These are phyloP conservation scores for Phytophthora cajani DNA, from an alignment of 352 stramenopile species.

Conservation along the genomic window DNA sequence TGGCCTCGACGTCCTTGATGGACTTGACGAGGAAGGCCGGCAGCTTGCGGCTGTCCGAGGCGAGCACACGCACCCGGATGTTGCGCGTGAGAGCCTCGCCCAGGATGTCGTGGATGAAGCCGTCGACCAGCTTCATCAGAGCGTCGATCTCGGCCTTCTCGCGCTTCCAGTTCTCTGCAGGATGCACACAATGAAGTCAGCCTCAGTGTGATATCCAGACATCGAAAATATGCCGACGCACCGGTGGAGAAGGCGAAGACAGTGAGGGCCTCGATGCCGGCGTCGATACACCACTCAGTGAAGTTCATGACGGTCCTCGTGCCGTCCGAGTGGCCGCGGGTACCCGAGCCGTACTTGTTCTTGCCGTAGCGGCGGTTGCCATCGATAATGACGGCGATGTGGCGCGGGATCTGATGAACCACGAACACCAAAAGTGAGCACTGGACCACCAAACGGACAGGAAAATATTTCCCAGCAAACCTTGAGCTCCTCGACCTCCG, in stretches of 20 bases:
- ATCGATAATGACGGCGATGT: slow-evolving; percentile 97
- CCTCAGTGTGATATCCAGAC: not conserved
- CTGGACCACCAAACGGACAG: slow-evolving; percentile 8
- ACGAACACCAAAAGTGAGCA: slow-evolving; percentile 8
- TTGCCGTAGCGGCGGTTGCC: slow-evolving; percentile 96
- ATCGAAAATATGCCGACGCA: slow-evolving; percentile 21
- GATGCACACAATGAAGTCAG: slow-evolving; percentile 5
- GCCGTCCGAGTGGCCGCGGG: slow-evolving; percentile 94
- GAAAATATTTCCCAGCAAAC: slow-evolving; percentile 9
- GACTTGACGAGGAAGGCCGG: slow-evolving; percentile 62
- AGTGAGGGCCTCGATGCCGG: slow-evolving; percentile 90
- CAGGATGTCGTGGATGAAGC: slow-evolving; percentile 93
- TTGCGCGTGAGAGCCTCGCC: slow-evolving; percentile 89
- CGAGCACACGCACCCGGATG: slow-evolving; percentile 90
- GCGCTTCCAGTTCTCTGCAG: slow-evolving; percentile 94
- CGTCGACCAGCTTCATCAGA: slow-evolving; percentile 95
- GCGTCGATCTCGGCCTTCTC: slow-evolving; percentile 86
- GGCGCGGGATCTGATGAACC: slow-evolving; percentile 53
- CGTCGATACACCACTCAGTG: slow-evolving; percentile 96
- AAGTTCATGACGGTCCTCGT: slow-evolving; percentile 96
- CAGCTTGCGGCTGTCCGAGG: slow-evolving; percentile 80
- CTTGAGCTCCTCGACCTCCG: slow-evolving; percentile 32
- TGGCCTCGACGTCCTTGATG: slow-evolving; percentile 81
- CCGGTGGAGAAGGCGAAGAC: slow-evolving; percentile 96
- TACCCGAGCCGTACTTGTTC: slow-evolving; percentile 74